Evolutionary conservation across 2,329 filamentous ascomycete species (phyloP), one percentile per base, ranked within the genome.

Genomic region (Cercospora sojina): DNA sequence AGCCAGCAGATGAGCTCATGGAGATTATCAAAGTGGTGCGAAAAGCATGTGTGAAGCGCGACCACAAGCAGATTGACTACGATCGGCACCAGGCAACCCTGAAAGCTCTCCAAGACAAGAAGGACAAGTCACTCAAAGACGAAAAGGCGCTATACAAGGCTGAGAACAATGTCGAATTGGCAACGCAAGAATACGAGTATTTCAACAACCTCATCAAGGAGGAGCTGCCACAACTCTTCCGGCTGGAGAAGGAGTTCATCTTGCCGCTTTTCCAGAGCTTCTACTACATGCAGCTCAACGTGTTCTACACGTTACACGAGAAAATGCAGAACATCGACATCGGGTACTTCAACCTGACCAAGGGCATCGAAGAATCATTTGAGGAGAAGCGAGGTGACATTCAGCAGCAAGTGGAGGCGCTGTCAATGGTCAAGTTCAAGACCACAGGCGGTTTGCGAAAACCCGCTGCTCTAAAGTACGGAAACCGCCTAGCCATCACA

Each of bases 251-350:
- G 70, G 91, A 98, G 79, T 98, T 99, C 79, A 99, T 99, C 79
- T 90, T 92, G 72, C 95, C 95, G 2, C 87, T 99, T 7, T 99
- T 99, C 85, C 95, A 98, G 79, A 96, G 92, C 9, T 99, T 99
- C 83, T 99, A 99, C 82, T 99, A 98, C 84, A 99, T 99, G 95
- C 95, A 99, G 80, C 87, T 99, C 71, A 99, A 99, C 80, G 92
- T 99, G 71, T 99, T 98, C 80, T 99, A 99, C 81, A 99, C 95
- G 0, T 85, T 99, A 62, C 95, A 99, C 79, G 94, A 98, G 80
- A 92, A 90, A 81, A 99, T 99, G 95, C 95, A 99, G 82, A 88
- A 86, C 72, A 93, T 96, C 78, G 93, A 98, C 76, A 99, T 99
- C 77, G 93, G 93, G 68, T 99, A 99, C 81, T 99, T 99, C 79